These are phyloP conservation scores for Apocynum venetum DNA, from an alignment of 257 asterid species.

Conservation along the genomic window DNA sequence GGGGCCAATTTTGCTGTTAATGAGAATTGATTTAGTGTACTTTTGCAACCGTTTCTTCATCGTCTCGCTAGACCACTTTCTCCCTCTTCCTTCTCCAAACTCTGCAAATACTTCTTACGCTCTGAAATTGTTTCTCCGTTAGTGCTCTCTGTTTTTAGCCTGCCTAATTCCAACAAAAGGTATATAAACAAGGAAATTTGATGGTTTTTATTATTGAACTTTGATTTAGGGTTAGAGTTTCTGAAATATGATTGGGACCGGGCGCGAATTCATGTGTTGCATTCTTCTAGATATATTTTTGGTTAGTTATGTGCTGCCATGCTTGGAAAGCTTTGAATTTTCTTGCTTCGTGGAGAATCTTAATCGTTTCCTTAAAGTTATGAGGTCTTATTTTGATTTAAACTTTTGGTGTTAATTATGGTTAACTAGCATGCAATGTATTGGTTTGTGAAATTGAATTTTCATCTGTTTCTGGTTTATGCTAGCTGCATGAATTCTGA, in stretches of 20 bases:
- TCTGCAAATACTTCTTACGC: background rate
- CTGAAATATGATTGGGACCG: background rate
- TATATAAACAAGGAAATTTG: background rate
- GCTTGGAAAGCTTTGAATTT: background rate
- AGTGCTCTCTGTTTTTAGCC: background rate
- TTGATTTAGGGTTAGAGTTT: slow-evolving; percentile 10
- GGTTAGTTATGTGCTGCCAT: background rate
- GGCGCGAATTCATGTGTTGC: background rate
- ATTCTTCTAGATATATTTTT: background rate
- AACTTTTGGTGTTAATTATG: background rate
- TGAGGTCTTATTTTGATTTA: background rate
- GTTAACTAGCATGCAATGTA: background rate
- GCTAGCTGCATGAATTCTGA: background rate
- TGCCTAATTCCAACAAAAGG: background rate
- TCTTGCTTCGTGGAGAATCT: background rate
- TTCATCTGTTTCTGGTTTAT: background rate
- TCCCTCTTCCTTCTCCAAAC: background rate
- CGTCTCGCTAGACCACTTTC: background rate
- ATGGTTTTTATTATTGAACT: background rate
- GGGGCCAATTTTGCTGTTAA: background rate
- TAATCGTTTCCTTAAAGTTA: background rate
- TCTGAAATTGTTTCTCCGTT: background rate
- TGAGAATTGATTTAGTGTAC: background rate
- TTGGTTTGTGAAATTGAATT: background rate
- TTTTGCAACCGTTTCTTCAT: background rate